Evolutionary conservation across 495 filamentous ascomycete genomes (phyloP).

Genomic region (Xylaria acuta): DNA sequence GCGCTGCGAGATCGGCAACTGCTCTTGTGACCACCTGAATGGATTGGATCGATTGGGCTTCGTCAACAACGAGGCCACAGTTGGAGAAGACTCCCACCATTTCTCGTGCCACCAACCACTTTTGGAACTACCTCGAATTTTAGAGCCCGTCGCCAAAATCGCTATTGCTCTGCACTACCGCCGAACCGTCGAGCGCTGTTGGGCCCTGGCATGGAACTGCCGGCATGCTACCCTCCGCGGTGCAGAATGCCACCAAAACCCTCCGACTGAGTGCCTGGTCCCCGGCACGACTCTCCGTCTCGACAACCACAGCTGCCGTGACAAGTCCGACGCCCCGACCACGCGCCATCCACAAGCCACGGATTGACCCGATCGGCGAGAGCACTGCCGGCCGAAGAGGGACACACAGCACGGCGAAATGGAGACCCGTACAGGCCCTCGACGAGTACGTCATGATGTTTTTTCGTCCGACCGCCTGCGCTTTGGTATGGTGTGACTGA

Average conservation of each 20-base stretch:
- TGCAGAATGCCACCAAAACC: slow-evolving; percentile 52
- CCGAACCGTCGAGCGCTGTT: background rate
- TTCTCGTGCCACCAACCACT: background rate
- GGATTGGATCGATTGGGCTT: slow-evolving; percentile 6
- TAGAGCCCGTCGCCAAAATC: background rate
- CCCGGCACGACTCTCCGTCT: slow-evolving; percentile 21
- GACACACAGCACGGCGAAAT: slow-evolving; percentile 59
- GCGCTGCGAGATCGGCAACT: slow-evolving; percentile 24
- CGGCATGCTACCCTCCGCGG: slow-evolving; percentile 54
- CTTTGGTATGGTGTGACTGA: slow-evolving; percentile 32
- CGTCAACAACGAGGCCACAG: slow-evolving; percentile 13
- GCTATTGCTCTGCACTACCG: background rate
- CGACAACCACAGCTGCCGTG: background rate
- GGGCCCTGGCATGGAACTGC: slow-evolving; percentile 51
- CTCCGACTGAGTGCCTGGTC: slow-evolving; percentile 43
- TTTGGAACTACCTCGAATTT: background rate
- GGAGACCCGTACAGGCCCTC: slow-evolving; percentile 80
- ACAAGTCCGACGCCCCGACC: background rate
- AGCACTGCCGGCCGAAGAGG: slow-evolving; percentile 24
- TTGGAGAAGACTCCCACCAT: background rate
- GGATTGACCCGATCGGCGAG: slow-evolving; percentile 3
- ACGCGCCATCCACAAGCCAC: background rate
- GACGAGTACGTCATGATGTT: slow-evolving; percentile 71
- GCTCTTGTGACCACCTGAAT: slow-evolving; percentile 25
- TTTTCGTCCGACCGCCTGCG: slow-evolving; percentile 6